Base-by-base conservation (phyloP, 371 early-diverging fungal species). In the Apophysomyces trapeziformis region DNA sequence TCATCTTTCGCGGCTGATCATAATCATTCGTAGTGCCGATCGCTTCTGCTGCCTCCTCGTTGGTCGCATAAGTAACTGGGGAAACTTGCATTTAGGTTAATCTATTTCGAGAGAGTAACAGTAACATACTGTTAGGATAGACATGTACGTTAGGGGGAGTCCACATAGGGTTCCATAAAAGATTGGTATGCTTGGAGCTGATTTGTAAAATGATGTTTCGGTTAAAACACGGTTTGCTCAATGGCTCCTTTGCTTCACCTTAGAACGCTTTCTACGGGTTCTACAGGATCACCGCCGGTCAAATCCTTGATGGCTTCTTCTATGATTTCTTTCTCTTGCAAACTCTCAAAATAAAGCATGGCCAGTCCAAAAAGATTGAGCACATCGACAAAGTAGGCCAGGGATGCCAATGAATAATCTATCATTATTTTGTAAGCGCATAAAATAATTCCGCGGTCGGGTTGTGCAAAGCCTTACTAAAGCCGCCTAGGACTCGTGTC, bases 51-150 rank as follows among this genome's bases (percentile, higher is more conserved):
- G 73, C 63, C 61, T 89, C 88, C n/a, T 75, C 73, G 26, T 76
- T 69, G 1, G 81, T 80, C 38, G 86, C 86, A 65, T 89, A 88
- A 21, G 78, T 73, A 43, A 87, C 89, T 87, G 64, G 6, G 6
- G 32, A 26, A 26, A 26, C 32, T 26, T 60, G 16, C 44, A 0
- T 36, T 45, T 11, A 21, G 39, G 57, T 60, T 36, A 26, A 3
- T 11, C 21, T 14, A 4, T 12, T 11, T n/a, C 14, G 4, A 4
- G 35, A 8, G 13, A 7, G 4, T 35, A 46, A 1, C 11, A 5
- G 73, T 77, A 44, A 8, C 68, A 37, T 80, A 86, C 87, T 87
- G 68, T 85, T 78, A 4, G 77, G 80, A 68, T 83, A 78, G 11
- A 80, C 47, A 21, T 77, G 70, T 41, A 76, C 75, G 41, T 81